Conservation (phyloP, 1,284 basidiomycete genomes). For the Boletus hoseneyae region DNA sequence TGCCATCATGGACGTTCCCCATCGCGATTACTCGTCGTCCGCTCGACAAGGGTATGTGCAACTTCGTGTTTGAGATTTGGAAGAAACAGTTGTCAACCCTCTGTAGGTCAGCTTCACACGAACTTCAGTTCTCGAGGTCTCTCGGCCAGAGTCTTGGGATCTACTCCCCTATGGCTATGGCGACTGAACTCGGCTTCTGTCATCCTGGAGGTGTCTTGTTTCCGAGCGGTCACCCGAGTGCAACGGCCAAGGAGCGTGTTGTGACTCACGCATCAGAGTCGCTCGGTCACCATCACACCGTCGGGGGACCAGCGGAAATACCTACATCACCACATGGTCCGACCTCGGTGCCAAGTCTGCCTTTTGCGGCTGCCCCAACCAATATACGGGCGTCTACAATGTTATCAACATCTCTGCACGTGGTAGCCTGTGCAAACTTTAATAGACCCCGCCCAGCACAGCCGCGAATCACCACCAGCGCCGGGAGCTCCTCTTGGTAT, state of each 20-base stretch:
- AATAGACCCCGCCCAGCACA: background rate
- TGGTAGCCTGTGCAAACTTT: background rate
- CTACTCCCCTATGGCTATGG: background rate
- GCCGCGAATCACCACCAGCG: background rate
- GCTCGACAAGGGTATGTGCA: slow-evolving; percentile 7
- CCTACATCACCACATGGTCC: background rate
- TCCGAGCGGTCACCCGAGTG: background rate
- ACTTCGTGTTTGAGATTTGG: background rate
- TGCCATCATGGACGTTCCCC: background rate
- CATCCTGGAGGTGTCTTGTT: background rate
- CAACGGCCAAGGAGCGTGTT: background rate
- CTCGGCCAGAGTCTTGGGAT: slow-evolving; percentile 8
- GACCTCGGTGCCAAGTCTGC: background rate
- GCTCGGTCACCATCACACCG: background rate
- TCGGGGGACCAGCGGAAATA: background rate
- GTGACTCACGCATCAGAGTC: background rate
- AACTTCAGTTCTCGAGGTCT: slow-evolving; percentile 9
- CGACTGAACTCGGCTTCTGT: background rate
- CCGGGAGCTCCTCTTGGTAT: background rate
- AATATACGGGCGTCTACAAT: background rate
- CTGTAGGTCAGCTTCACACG: slow-evolving; percentile 10
- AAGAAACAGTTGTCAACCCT: background rate
- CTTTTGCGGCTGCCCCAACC: background rate
- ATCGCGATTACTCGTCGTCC: background rate
- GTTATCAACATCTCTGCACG: background rate